Evolutionary conservation across 139 green algal species (phyloP), one percentile per base, ranked within the genome.

Genomic region (Spirogloea muscicola): DNA sequence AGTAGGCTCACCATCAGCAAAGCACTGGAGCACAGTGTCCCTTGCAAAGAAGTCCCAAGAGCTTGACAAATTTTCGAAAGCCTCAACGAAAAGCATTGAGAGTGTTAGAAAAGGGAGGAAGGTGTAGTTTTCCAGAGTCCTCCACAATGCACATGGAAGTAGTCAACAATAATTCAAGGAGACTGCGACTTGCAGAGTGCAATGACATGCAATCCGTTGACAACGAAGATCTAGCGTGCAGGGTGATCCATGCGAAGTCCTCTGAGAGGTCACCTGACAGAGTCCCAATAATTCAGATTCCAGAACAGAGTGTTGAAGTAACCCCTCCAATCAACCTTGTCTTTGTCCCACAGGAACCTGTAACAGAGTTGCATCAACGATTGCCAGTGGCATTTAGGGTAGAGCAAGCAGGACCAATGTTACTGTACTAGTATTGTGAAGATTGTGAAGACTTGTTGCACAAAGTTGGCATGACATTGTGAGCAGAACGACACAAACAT

Each of bases 271-370:
- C 55, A 64, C 55, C 4, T 9, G 2, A 64, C 1, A 40, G 55
- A 64, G 80, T 98, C 91, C 91, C 88, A 96, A 63, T 96, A 96
- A 74, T 95, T 96, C 10, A 96, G 84, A 72, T 93, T 95, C 92
- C 93, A 98, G 84, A 98, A 98, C 86, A 98, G 94, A 58, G 94
- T 88, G 74, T 97, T 96, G 9, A 98, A 52, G 72, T 92, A 96
- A 16, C 84, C 85, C n/a, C 79, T 40, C 93, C 91, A 97, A n/a
- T 91, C 4, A 6, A 80, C 44, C 1, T 42, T 41, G 7, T 68
- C 68, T 25, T 21, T n/a, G 46, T 68, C 33, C 34, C 58, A 25
- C 16, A 66, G 7, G 25, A 75, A 65, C 67, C 67, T 75, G 67
- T 49, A n/a, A 68, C 21, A 13, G 13, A 38, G 13, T 64, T 13